Percentiles rank a stretch among this genome's conserved stretches.
These are phyloP conservation scores for Lunasporangiospora selenospora DNA, from an alignment of 192 early-diverging fungal species.

Conservation along the genomic window DNA sequence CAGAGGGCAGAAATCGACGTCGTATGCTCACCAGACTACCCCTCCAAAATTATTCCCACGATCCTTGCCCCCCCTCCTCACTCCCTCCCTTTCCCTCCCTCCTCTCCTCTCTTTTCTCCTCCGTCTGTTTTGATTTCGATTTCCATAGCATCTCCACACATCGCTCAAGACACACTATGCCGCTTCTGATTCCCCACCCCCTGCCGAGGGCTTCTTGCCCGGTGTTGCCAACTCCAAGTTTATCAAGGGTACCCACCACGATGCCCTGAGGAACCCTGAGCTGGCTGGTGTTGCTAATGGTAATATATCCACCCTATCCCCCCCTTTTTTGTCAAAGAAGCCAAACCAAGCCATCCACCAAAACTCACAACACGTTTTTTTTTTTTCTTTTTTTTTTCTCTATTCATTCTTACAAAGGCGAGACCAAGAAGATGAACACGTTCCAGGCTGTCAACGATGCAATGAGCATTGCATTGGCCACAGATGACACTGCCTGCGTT, in stretches of 20 bases:
- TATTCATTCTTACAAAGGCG: conserved; percentile 37
- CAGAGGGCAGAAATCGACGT: no score
- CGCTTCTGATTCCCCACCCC: conserved; percentile 51
- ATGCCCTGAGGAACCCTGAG: conserved; percentile 74
- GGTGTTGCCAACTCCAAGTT: conserved; percentile 84
- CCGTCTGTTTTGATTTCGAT: no score
- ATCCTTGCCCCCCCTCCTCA: no score
- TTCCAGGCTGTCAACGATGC: conserved; percentile 97
- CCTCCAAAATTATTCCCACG: no score
- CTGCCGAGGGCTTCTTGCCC: conserved; percentile 83
- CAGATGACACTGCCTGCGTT: conserved; percentile 88
- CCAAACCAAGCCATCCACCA: neutral
- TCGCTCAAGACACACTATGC: conserved; percentile 28
- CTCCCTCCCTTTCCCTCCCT: no score
- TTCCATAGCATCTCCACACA: conserved; percentile 39
- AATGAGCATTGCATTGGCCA: conserved; percentile 83
- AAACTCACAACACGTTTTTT: no score
- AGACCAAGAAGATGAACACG: conserved; percentile 91
- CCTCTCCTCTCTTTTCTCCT: no score
- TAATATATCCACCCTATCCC: conserved; percentile 15
- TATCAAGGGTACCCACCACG: conserved; percentile 75
- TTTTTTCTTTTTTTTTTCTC: neutral
- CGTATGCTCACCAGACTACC: no score
- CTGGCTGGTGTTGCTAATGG: conserved; percentile 69
- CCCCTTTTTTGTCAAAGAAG: neutral